Conservation (phyloP, 2,329 filamentous ascomycete genomes). For the Nemania abortiva region DNA sequence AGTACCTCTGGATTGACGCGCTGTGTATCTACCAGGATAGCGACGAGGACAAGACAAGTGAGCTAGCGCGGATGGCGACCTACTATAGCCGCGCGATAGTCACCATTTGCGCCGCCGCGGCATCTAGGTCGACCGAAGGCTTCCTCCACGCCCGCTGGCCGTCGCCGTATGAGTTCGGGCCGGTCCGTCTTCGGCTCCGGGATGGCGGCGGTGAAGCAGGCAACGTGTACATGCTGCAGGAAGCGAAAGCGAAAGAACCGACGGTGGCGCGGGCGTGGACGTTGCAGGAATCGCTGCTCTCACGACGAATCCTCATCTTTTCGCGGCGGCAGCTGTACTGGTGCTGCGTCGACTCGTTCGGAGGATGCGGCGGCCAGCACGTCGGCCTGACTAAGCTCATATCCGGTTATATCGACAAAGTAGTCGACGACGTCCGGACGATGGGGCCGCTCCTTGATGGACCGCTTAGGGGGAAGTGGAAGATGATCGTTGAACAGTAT, state of each 20-base stretch:
- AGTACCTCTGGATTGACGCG: constrained; percentile 1
- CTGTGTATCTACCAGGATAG: neutral
- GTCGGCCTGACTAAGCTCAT: too few relatives aligned
- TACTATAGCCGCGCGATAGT: neutral
- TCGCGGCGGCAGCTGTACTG: too few relatives aligned
- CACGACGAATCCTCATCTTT: too few relatives aligned
- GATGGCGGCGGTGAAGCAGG: neutral
- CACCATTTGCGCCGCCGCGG: neutral
- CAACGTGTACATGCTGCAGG: neutral
- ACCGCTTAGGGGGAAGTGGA: too few relatives aligned
- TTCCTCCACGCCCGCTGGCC: neutral
- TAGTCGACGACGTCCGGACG: too few relatives aligned
- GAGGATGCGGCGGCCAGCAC: too few relatives aligned
- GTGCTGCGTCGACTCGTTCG: too few relatives aligned
- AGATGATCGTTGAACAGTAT: neutral
- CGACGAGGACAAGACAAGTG: neutral
- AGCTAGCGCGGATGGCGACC: neutral
- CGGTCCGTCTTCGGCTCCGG: neutral
- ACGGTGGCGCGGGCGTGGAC: too few relatives aligned
- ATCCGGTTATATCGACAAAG: too few relatives aligned
- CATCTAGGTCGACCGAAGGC: neutral
- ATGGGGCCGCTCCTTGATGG: too few relatives aligned
- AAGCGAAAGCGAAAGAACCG: too few relatives aligned
- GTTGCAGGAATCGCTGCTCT: too few relatives aligned
- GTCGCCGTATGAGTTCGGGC: neutral